Evolutionary conservation across 164 flowering plant species (phyloP).

Genomic region (Buxus sempervirens): DNA sequence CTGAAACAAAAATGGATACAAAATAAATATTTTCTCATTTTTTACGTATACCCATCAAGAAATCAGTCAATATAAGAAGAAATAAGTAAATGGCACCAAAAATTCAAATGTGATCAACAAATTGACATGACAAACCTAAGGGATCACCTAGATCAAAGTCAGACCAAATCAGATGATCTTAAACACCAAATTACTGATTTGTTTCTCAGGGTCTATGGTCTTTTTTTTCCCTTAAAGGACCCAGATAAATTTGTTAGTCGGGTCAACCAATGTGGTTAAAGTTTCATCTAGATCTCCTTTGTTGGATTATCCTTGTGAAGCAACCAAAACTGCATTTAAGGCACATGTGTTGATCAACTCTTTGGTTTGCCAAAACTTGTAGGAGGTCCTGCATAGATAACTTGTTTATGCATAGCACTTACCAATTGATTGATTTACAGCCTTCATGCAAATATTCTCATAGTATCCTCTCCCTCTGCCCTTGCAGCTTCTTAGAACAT

Average conservation of each 20-base stretch:
- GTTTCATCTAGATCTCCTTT: too few species aligned
- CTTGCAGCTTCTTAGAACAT: conserved; percentile 70
- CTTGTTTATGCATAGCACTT: conserved; percentile 18
- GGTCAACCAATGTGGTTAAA: not conserved
- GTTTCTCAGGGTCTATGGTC: not conserved
- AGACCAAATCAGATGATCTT: not conserved
- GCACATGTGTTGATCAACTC: not conserved
- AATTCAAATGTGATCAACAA: too few species aligned
- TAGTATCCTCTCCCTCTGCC: conserved; percentile 88
- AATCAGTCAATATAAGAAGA: not conserved
- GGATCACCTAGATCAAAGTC: not conserved
- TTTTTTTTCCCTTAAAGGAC: not conserved
- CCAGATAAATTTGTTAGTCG: not conserved
- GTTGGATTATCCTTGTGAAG: too few species aligned
- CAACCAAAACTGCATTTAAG: not conserved
- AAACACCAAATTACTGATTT: not conserved
- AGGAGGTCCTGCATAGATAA: not conserved
- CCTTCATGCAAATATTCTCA: conserved; percentile 98
- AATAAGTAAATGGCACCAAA: too few species aligned
- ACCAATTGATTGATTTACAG: conserved; percentile 98
- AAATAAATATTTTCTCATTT: too few species aligned
- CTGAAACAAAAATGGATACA: too few species aligned
- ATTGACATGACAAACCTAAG: too few species aligned
- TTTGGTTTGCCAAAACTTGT: not conserved
- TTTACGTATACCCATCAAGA: not conserved